A percentile compares a stretch with the other conserved stretches of the same genome.
phyloP scores from a whole-genome alignment of 2,329 filamentous ascomycete species.

The Hirsutella rhossiliensis region DNA sequence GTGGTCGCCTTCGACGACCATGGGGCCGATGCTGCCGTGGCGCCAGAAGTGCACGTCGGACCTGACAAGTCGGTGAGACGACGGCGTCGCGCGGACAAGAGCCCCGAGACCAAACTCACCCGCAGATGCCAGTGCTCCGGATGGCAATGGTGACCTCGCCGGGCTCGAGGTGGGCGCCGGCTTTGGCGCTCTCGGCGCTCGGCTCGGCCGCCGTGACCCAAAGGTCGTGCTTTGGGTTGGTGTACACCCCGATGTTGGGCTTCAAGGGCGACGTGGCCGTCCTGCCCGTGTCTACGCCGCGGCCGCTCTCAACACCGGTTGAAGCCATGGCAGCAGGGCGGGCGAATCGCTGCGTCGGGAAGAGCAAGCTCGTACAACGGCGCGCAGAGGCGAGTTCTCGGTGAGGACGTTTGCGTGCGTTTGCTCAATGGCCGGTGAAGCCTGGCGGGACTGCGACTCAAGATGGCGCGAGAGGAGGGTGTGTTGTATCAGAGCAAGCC shows the following conservation, averaged over 20 bases:
- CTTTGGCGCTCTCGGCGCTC: slow-evolving; percentile 59
- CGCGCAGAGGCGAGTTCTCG: too few relatives aligned
- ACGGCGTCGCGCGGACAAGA: slow-evolving; percentile 6
- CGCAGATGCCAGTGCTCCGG: slow-evolving; percentile 93
- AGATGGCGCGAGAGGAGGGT: too few relatives aligned
- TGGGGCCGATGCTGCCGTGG: slow-evolving; percentile 85
- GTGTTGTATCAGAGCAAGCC: too few relatives aligned
- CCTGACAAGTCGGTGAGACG: slow-evolving; percentile 27
- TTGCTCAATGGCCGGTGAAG: too few relatives aligned
- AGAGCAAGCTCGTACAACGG: too few relatives aligned
- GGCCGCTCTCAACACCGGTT: slow-evolving; percentile 4
- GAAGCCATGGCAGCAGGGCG: slow-evolving; percentile 4
- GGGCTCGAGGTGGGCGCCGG: slow-evolving; percentile 54
- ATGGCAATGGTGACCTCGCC: slow-evolving; percentile 84
- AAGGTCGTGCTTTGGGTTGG: slow-evolving; percentile 82
- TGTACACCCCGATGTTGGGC: slow-evolving; percentile 91
- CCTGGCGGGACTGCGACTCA: too few relatives aligned
- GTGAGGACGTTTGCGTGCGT: too few relatives aligned
- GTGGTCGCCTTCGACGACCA: slow-evolving; percentile 82
- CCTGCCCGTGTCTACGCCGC: background rate
- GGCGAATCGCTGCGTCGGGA: background rate
- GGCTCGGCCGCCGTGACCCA: slow-evolving; percentile 77
- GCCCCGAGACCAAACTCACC: slow-evolving; percentile 36
- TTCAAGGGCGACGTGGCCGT: slow-evolving; percentile 31
- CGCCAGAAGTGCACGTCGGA: slow-evolving; percentile 98